These are phyloP conservation scores for Chytridium lagenaria DNA, from an alignment of 371 early-diverging fungal genomes.

Conservation along the genomic window DNA sequence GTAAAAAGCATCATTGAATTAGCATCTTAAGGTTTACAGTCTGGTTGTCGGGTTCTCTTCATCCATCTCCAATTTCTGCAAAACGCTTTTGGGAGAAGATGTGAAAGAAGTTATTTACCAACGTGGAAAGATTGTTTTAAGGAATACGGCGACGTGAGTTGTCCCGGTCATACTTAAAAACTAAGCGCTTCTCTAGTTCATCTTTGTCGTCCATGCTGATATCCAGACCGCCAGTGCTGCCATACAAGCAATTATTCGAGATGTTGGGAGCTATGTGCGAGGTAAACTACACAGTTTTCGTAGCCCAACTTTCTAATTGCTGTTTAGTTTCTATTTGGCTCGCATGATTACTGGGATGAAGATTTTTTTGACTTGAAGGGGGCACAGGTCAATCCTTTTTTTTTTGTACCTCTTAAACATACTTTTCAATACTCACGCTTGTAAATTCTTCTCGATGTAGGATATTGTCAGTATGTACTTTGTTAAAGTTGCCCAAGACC, in stretches of 20 bases:
- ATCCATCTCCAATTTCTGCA: conserved; percentile 58
- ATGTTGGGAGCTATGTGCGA: conserved; percentile 57
- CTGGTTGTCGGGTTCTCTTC: conserved; percentile 60
- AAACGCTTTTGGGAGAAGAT: conserved; percentile 59
- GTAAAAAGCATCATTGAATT: conserved; percentile 22
- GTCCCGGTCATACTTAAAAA: neutral
- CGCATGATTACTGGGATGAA: conserved; percentile 56
- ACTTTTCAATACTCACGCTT: neutral
- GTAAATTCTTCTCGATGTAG: conserved; percentile 21
- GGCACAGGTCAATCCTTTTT: conserved; percentile 44
- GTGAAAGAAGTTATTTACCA: conserved; percentile 54
- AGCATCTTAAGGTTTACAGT: conserved; percentile 24
- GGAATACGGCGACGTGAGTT: conserved; percentile 55
- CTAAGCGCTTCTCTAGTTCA: conserved; percentile 41
- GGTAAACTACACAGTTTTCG: conserved; percentile 32
- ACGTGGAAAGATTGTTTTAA: conserved; percentile 54
- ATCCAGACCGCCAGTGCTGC: conserved; percentile 45
- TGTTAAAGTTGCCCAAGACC: conserved; percentile 47
- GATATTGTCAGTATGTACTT: conserved; percentile 56
- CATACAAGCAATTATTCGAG: conserved; percentile 53
- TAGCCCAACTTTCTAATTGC: neutral
- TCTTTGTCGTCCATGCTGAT: conserved; percentile 59
- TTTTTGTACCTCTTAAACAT: neutral
- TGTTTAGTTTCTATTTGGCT: conserved; percentile 59
- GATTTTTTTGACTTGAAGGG: conserved; percentile 60